phyloP scores from a whole-genome alignment of 768 basidiomycete genomes.

The Suillus bovinus region DNA sequence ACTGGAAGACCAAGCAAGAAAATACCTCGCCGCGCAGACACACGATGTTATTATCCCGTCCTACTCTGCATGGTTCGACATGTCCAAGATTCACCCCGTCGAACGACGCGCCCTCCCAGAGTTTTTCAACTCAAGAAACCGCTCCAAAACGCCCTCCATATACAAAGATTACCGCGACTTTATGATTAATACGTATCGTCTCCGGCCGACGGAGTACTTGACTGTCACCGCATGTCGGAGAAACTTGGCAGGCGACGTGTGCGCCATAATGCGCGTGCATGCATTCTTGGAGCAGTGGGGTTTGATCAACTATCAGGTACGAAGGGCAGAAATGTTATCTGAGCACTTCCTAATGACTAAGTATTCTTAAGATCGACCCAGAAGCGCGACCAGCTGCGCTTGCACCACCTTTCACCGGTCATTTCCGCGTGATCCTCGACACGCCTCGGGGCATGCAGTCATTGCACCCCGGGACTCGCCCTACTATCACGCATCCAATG shows the following conservation, averaged over 20 bases:
- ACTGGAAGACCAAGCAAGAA: conserved; percentile 84
- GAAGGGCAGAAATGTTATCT: conserved; percentile 19
- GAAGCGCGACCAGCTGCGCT: conserved; percentile 93
- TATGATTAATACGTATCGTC: conserved; percentile 97
- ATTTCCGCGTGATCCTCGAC: conserved; percentile 97
- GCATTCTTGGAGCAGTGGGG: conserved; percentile 99
- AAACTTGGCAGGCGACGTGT: conserved; percentile 97
- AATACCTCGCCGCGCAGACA: conserved; percentile 95
- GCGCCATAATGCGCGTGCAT: conserved; percentile 98
- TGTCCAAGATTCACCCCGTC: conserved; percentile 89
- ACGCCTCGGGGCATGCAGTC: conserved; percentile 96
- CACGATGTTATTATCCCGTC: conserved; percentile 97
- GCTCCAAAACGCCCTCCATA: conserved; percentile 93
- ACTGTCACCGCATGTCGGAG: conserved; percentile 96
- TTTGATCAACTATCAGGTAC: conserved; percentile 95
- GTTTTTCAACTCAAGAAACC: conserved; percentile 95
- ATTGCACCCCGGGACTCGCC: conserved; percentile 79
- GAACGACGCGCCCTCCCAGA: conserved; percentile 93
- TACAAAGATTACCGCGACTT: conserved; percentile 99
- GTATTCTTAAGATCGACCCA: conserved; percentile 79
- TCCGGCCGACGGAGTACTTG: conserved; percentile 92
- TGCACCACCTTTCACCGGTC: conserved; percentile 97
- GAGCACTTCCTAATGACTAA: conserved; percentile 6
- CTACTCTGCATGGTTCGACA: conserved; percentile 97
- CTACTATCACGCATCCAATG: conserved; percentile 43